These are phyloP conservation scores for Phytophthora sp. DNA, from an alignment of 352 stramenopile species.

Conservation along the genomic window DNA sequence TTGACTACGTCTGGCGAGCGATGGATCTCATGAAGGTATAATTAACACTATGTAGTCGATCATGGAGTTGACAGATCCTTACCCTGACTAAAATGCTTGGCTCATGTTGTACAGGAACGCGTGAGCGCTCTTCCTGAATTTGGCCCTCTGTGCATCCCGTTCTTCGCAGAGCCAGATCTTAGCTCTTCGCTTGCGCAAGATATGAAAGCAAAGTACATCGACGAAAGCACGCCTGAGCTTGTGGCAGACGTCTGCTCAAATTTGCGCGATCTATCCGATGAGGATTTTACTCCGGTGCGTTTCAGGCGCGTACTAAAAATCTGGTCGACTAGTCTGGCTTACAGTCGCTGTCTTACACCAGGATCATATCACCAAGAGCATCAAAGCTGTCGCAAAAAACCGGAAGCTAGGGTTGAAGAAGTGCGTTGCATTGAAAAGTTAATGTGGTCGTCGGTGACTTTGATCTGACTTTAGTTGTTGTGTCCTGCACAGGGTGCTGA, in stretches of 20 bases:
- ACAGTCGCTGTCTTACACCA: slow-evolving; percentile 22
- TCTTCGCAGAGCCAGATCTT: slow-evolving; percentile 72
- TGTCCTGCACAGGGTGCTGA: slow-evolving; percentile 65
- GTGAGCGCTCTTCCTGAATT: slow-evolving; percentile 85
- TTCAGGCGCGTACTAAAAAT: background rate
- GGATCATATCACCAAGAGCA: slow-evolving; percentile 77
- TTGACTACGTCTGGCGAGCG: slow-evolving; percentile 74
- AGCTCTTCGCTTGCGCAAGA: slow-evolving; percentile 47
- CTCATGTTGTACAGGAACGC: slow-evolving; percentile 53
- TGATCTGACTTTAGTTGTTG: slow-evolving; percentile 5
- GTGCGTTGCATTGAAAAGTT: slow-evolving; percentile 39
- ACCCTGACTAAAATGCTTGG: background rate
- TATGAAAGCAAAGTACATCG: slow-evolving; percentile 83
- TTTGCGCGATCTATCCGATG: slow-evolving; percentile 57
- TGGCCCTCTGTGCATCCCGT: slow-evolving; percentile 72
- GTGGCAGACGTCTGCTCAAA: slow-evolving; percentile 52
- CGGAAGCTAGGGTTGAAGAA: slow-evolving; percentile 83
- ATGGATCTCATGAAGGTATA: slow-evolving; percentile 87
- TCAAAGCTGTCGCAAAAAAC: slow-evolving; percentile 80
- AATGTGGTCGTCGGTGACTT: background rate
- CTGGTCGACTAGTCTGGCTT: background rate
- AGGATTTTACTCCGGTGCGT: slow-evolving; percentile 71
- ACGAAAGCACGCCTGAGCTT: slow-evolving; percentile 60
- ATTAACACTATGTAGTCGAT: background rate
- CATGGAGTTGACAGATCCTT: background rate